A percentile compares a stretch with the other conserved stretches of the same genome.
Conservation (phyloP, 202 grass and related monocot species). For the Hordeum pubiflorum region DNA sequence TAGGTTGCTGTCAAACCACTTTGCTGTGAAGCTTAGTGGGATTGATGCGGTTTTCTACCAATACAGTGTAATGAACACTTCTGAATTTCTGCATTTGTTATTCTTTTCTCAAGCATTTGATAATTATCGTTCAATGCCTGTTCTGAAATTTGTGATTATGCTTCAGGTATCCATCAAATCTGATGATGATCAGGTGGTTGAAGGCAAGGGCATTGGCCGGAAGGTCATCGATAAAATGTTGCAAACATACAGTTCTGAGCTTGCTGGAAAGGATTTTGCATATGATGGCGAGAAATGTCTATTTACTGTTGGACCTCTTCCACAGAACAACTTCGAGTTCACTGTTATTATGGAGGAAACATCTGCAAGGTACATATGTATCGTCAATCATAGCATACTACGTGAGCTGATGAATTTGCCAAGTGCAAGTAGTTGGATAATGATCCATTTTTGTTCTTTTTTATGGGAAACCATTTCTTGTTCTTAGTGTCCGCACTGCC, state of each 20-base stretch:
- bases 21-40: constrained; percentile 53
- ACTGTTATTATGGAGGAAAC: constrained; percentile 72
- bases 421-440: not conserved
- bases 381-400: not conserved
- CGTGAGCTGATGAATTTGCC: not conserved
- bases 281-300: constrained; percentile 88
- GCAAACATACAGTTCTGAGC: constrained; percentile 71
- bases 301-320: constrained; percentile 76
- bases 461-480: not conserved
- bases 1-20: constrained; percentile 71
- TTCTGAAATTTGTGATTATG: constrained; percentile 20
- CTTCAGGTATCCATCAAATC: constrained; percentile 61
- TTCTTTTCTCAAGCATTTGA: not conserved
- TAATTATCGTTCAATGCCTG: not conserved
- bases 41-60: constrained; percentile 74
- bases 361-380: constrained; percentile 42
- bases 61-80: constrained; percentile 61
- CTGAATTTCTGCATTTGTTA: constrained; percentile 20
- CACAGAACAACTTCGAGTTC: constrained; percentile 81
- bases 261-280: constrained; percentile 74
- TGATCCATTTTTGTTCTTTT: not conserved
- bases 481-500: not conserved
- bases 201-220: constrained; percentile 57
- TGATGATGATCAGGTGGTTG: constrained; percentile 56
- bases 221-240: constrained; percentile 68